Evolutionary conservation across 2,329 filamentous ascomycete species (phyloP).

Genomic region (Aspergillus sp.): DNA sequence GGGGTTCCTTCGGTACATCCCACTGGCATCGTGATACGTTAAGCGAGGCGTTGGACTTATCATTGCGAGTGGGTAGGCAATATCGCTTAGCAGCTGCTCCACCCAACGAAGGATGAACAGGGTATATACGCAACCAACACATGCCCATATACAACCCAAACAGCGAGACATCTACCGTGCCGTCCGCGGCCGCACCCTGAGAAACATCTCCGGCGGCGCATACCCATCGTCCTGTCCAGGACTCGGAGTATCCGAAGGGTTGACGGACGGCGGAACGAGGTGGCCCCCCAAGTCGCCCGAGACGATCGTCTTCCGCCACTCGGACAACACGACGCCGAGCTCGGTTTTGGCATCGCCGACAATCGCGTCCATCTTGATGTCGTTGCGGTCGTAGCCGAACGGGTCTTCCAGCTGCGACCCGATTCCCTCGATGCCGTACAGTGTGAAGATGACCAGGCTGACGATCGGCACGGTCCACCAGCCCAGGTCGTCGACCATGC

Average conservation of each 20-base stretch:
- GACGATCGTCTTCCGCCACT: conserved; percentile 50
- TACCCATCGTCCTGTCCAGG: conserved; percentile 13
- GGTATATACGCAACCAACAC: no score
- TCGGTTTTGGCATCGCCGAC: conserved; percentile 61
- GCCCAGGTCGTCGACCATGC: conserved; percentile 61
- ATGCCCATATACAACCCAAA: neutral
- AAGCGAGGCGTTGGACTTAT: neutral
- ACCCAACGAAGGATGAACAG: no score
- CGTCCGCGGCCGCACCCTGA: conserved; percentile 18
- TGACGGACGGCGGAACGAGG: neutral
- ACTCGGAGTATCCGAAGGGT: conserved; percentile 2
- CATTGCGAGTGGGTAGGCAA: neutral
- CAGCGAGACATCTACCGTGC: neutral
- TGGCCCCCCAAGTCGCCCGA: conserved; percentile 8
- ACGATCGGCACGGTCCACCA: conserved; percentile 63
- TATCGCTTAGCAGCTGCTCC: neutral
- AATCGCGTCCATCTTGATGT: conserved; percentile 68
- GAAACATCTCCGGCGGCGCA: conserved; percentile 31
- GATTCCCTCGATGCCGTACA: conserved; percentile 65
- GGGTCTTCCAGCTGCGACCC: conserved; percentile 65
- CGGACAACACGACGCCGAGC: conserved; percentile 56
- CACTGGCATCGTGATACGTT: no score
- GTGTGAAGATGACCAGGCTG: conserved; percentile 60
- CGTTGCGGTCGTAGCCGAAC: conserved; percentile 64
- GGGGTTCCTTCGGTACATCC: neutral